phyloP scores from a whole-genome alignment of 2,329 filamentous ascomycete species.

The Emergomyces orientalis region DNA sequence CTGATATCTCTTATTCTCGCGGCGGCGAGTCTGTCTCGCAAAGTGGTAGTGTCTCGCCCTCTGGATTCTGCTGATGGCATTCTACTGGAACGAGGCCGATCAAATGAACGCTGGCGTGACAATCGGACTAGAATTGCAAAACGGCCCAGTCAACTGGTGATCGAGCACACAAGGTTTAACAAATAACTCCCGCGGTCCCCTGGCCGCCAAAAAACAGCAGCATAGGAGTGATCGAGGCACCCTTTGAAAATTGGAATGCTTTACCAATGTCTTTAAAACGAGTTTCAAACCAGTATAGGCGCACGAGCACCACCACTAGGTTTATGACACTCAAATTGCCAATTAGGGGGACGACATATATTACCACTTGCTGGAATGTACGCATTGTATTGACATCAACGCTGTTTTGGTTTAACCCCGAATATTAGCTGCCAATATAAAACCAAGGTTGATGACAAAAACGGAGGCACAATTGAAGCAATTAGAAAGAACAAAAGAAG shows the following conservation, averaged over 20 bases:
- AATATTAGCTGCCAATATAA: neutral
- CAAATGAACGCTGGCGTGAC: neutral
- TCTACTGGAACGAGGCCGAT: neutral
- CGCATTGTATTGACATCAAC: constrained; percentile 43
- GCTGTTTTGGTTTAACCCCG: constrained; percentile 22
- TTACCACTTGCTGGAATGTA: constrained; percentile 44
- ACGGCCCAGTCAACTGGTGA: neutral
- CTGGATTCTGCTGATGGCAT: neutral
- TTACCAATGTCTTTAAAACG: constrained; percentile 34
- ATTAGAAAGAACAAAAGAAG: neutral
- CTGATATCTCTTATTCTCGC: neutral
- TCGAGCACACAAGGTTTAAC: neutral
- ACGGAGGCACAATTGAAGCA: neutral
- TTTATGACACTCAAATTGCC: constrained; percentile 45
- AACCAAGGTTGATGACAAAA: neutral
- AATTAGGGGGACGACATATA: constrained; percentile 45
- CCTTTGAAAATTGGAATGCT: neutral
- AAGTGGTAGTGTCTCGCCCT: neutral
- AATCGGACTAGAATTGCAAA: neutral
- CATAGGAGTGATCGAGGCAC: neutral
- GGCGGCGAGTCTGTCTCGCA: neutral
- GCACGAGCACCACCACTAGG: constrained; percentile 40
- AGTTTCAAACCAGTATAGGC: constrained; percentile 43
- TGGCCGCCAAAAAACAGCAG: neutral
- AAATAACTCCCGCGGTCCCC: neutral